Base-by-base conservation (phyloP, 257 asterid genomes). In the Buddleja alternifolia region DNA sequence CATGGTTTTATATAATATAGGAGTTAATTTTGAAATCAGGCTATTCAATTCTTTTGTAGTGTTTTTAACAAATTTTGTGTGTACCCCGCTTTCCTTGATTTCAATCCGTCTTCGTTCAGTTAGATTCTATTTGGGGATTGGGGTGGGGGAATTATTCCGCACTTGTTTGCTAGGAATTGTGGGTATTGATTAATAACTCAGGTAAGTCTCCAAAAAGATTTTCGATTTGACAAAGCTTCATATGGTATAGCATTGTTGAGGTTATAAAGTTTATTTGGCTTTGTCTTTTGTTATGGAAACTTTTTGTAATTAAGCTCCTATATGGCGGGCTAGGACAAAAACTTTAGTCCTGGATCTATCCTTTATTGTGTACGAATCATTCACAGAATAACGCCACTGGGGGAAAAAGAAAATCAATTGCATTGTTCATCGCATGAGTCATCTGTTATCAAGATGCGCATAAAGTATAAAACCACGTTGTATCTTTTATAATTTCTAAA, bases 371-470 rank as follows among this genome's bases (percentile, higher is more conserved):
- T 47, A 65, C 25, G 36, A 39, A 7, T 20, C 42, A 34, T 4
- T 17, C 14, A 17, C 19, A 21, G 60, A 15, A 53, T 34, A n/a
- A 58, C 61, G 53, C 44, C 17, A 20, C 55, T 41, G 34, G 34
- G 34, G 2, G 34, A 15, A 23, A 9, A 14, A 65, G 47, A 36
- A 23, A 10, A 56, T 16, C 23, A 32, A 10, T 58, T 48, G 48
- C 63, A 73, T 40, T 57, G 29, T 10, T 39, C 48, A 3, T 15
- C 8, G 53, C 53, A 39, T 40, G 63, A 58, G 48, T 21, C 60
- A 19, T 62, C 36, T 25, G 39, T 21, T 45, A 32, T 32, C 15
- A 45, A 10, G 40, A 62, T 50, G 20, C 19, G 24, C 69, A 29
- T n/a, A 7, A 10, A 40, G 68, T 10, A 8, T 17, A 41, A 23